Evolutionary conservation across 371 early-diverging fungal species (phyloP), one percentile per base, ranked within the genome.

Genomic region (Mortierella sp.): DNA sequence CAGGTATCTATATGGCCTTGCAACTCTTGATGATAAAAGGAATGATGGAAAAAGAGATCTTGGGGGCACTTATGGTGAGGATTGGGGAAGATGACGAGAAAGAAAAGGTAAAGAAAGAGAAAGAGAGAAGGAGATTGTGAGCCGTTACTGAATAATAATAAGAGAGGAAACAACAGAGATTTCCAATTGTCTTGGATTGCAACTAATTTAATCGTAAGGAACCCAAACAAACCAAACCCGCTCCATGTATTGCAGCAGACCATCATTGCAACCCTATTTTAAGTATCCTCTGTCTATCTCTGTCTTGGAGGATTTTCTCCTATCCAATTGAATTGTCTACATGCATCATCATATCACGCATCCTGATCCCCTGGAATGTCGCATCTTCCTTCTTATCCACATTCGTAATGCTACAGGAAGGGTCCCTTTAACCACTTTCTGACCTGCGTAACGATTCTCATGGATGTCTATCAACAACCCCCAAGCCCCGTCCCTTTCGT

Each of bases 361-460:
- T 8, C 13, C 3, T 24, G 24, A 53, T 53, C 55, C 55, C 55
- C 55, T 53, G 55, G 55, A 53, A 53, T 53, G 55, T 53, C 55
- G 10, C 55, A 53, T 53, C 55, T 24, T 28, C 16, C 48, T 47
- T 47, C 15, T 19, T 19, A 16, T 4, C 19, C 19, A 5, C 19
- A 16, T 0, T 47, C 15, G 11, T 47, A 10, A 10, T 43, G 13
- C 13, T 43, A 43, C 43, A 43, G 13, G 10, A 43, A 28, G 28
- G 28, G 28, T 28, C 28, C 28, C 28, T 28, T 28, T 28, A 28
- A 28, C 28, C 28, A 16, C 8, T 47, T 47, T 47, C 19, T 47
- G 9, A 47, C 48, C 43, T 13, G 13, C 43, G 13, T 41, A 41
- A 41, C 43, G 13, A 41, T 28, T 28, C 28, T 28, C 28, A 28